A percentile compares a stretch with the other conserved stretches of the same genome.
Evolutionary conservation across 2,329 filamentous ascomycete species (phyloP).

Genomic region (Plectosphaerella cucumerina): DNA sequence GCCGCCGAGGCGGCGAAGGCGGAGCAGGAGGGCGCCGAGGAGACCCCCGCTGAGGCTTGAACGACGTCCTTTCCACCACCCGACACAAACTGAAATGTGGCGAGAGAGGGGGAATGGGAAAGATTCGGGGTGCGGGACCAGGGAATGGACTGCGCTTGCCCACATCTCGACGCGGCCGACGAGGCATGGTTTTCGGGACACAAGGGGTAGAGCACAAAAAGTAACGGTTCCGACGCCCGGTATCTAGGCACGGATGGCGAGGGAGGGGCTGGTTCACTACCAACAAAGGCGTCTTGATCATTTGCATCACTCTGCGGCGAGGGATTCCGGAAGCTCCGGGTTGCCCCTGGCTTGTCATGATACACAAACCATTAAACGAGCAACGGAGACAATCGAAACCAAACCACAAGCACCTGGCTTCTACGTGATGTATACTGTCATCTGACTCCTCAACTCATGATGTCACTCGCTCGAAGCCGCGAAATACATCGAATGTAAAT

Average conservation of each 20-base stretch:
- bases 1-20: conserved; percentile 59
- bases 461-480: no score
- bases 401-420: background rate
- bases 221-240: background rate
- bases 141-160: background rate
- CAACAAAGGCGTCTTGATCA: conserved; percentile 17
- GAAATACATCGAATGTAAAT: background rate
- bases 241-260: conserved; percentile 1
- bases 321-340: conserved; percentile 12
- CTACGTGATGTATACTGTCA: no score
- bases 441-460: no score
- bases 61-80: background rate
- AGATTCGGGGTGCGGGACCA: conserved; percentile 2
- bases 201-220: background rate
- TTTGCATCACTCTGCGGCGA: conserved; percentile 16
- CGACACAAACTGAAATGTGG: background rate
- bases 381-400: conserved; percentile 8
- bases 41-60: conserved; percentile 36
- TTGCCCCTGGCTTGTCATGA: conserved; percentile 17
- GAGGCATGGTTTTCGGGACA: background rate
- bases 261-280: conserved; percentile 14
- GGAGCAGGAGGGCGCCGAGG: conserved; percentile 47
- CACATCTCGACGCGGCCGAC: background rate
- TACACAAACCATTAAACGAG: conserved; percentile 15
- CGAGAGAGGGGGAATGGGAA: conserved; percentile 7